Base-by-base conservation (phyloP, 1,139 yeast genomes). In the Spencermartinsiella ligniputridi region DNA sequence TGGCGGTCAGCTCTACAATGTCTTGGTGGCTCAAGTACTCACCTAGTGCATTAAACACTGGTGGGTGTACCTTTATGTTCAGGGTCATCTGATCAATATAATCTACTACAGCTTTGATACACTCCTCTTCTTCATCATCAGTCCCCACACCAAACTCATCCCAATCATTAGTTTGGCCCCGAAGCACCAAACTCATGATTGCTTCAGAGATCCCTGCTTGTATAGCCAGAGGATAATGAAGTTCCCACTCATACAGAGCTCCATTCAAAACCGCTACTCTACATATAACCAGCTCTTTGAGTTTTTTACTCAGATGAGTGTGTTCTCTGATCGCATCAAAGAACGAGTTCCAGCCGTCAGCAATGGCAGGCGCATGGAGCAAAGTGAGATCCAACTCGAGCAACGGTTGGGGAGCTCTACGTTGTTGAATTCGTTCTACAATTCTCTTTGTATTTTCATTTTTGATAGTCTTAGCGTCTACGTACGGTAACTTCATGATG, bases 211-310 rank as follows among this genome's bases (percentile, higher is more conserved):
- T 37, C 3, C 49, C 49, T n/a, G 40, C 40, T 22, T 33, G n/a
- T 2, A 13, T 17, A 9, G 49, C 49, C n/a, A 42, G 21, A 15
- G n/a, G 30, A n/a, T 42, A 39, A 29, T 46, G 49, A 3, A 17
- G 8, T 13, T 46, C 45, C 49, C 49, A 46, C n/a, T 42, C 49
- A 24, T 33, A 39, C 13, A 29, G 37, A 1, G 45, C 49, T 20
- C 41, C 40, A 17, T 46, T 46, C 16, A 46, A 19, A 21, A 27
- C 35, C 6, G 42, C 49, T 3, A 46, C 46, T 21, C 49, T 29
- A 27, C 49, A 29, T 11, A 46, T 46, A 19, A 40, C 46, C 29
- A 46, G n/a, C 22, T 46, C 49, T 29, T 46, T 46, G 18, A 46
- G 24, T 30, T 39, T 46, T 29, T 33, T 24, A 20, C 35, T 24